These are phyloP conservation scores for Saccharomycopsis hybrid DNA, from an alignment of 1,139 yeast genomes.

Conservation along the genomic window DNA sequence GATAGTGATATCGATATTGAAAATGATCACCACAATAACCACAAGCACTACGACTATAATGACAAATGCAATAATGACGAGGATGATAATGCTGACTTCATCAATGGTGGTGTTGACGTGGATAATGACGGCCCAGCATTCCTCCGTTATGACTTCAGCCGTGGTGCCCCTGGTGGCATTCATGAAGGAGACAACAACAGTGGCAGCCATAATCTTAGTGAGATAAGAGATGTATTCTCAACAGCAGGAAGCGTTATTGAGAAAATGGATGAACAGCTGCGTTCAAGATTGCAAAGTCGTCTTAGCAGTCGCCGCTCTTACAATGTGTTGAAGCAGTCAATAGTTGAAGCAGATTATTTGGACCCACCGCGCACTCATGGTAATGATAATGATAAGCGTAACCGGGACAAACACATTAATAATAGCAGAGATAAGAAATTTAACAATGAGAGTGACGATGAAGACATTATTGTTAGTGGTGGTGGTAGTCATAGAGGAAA, in stretches of 20 bases:
- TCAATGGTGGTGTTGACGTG: no score
- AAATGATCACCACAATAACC: not conserved
- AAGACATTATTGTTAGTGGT: no score
- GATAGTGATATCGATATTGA: not conserved
- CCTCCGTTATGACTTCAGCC: no score
- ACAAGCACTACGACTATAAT: no score
- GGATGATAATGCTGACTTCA: not conserved
- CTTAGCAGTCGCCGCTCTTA: constrained; percentile 16
- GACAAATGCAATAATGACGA: not conserved
- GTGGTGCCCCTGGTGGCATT: no score
- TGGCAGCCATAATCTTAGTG: not conserved
- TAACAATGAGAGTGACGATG: no score
- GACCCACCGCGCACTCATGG: no score
- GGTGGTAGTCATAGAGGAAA: no score
- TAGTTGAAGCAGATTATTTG: not conserved
- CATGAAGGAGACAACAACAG: constrained; percentile 1
- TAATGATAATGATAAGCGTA: no score
- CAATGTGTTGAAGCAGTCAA: constrained; percentile 20
- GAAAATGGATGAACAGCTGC: not conserved
- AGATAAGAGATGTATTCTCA: not conserved
- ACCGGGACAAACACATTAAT: no score
- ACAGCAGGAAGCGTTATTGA: not conserved
- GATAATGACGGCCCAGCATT: not conserved
- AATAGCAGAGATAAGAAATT: no score
- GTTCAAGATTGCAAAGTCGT: constrained; percentile 6